Conservation (phyloP, 2,329 filamentous ascomycete species). For the Polychaeton citri region DNA sequence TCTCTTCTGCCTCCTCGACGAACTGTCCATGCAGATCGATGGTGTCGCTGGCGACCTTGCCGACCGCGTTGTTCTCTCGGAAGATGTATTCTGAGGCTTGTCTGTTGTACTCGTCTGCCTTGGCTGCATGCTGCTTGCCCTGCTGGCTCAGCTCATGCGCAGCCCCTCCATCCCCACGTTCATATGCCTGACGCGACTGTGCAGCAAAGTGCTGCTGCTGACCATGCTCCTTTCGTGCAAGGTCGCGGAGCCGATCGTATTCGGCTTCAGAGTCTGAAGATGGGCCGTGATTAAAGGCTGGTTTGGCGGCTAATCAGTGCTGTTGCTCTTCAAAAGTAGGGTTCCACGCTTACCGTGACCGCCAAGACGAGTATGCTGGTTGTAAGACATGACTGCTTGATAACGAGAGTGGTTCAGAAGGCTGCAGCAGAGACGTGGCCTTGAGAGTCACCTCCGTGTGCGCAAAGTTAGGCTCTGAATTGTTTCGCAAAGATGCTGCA, state of each 20-base stretch:
- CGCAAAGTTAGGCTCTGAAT: too few relatives aligned
- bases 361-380: too few relatives aligned
- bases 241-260: constrained; percentile 78
- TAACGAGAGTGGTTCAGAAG: too few relatives aligned
- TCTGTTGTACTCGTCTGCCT: constrained; percentile 79
- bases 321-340: too few relatives aligned
- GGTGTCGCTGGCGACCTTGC: constrained; percentile 62
- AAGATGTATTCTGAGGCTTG: constrained; percentile 93
- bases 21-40: constrained; percentile 93
- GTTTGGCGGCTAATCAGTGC: too few relatives aligned
- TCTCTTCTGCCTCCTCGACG: constrained; percentile 87
- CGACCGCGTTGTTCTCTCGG: constrained; percentile 76
- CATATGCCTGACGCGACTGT: constrained; percentile 68
- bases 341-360: too few relatives aligned
- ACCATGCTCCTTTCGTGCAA: constrained; percentile 66
- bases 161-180: constrained; percentile 64
- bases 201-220: constrained; percentile 57
- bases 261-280: constrained; percentile 62
- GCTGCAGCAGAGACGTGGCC: too few relatives aligned
- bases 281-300: constrained; percentile 64
- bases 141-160: constrained; percentile 76
- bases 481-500: too few relatives aligned
- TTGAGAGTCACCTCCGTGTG: too few relatives aligned
- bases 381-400: too few relatives aligned
- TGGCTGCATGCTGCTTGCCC: constrained; percentile 68